Conservation (phyloP, 2,329 filamentous ascomycete genomes). For the Fusarium sp. region DNA sequence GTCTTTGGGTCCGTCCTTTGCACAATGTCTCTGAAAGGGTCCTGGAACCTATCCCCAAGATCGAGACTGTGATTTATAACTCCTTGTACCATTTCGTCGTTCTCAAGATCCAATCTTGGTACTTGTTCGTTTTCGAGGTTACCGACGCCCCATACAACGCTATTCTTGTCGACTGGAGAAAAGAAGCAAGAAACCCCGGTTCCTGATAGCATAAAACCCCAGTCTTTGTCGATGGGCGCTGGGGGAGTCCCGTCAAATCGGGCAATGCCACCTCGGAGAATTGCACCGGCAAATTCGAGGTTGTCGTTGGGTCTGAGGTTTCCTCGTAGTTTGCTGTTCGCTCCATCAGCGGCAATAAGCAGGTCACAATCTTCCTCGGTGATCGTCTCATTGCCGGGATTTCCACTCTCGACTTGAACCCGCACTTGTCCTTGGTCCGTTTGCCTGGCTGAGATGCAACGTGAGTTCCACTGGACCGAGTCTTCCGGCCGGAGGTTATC, state of each 20-base stretch:
- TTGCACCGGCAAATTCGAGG: constrained; percentile 52
- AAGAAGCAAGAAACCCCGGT: constrained; percentile 55
- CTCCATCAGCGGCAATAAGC: constrained; percentile 57
- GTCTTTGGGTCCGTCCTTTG: constrained; percentile 50
- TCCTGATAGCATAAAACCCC: constrained; percentile 53
- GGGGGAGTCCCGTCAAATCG: constrained; percentile 49
- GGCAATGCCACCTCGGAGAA: constrained; percentile 51
- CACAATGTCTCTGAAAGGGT: constrained; percentile 53
- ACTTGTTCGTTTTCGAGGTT: constrained; percentile 40
- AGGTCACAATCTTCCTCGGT: constrained; percentile 49
- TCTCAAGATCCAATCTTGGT: constrained; percentile 10
- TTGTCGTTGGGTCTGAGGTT: constrained; percentile 51
- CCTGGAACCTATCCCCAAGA: constrained; percentile 48
- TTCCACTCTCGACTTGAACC: constrained; percentile 28
- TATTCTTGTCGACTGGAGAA: constrained; percentile 53
- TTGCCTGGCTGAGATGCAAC: constrained; percentile 38
- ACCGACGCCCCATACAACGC: constrained; percentile 55
- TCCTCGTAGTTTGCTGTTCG: constrained; percentile 52
- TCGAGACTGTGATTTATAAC: constrained; percentile 46
- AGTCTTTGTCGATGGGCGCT: constrained; percentile 47
- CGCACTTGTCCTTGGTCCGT: constrained; percentile 37
- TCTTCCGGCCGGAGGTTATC: constrained; percentile 34
- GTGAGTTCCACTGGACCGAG: constrained; percentile 40
- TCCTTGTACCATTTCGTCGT: constrained; percentile 36
- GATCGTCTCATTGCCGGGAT: background rate